These are phyloP conservation scores for Crotalaria pallida DNA, from an alignment of 306 rosid species.

Conservation along the genomic window DNA sequence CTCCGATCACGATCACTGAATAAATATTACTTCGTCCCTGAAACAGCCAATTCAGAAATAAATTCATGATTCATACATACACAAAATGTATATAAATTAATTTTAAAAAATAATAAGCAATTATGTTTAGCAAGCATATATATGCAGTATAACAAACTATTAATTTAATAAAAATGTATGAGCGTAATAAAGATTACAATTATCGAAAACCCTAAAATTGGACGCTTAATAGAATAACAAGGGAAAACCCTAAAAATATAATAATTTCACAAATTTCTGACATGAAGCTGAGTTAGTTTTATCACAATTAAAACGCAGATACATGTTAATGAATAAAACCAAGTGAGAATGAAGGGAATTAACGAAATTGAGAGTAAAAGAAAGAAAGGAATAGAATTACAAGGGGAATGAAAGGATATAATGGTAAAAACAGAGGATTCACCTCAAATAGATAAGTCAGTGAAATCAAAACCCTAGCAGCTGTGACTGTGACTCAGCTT, in stretches of 20 bases:
- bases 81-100: neutral
- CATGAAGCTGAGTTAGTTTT: neutral
- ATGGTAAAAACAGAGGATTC: neutral
- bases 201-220: conserved; percentile 40
- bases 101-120: neutral
- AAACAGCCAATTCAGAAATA: conserved; percentile 6
- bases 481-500: conserved; percentile 18
- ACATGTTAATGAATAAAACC: neutral
- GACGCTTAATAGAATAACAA: neutral
- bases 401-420: neutral
- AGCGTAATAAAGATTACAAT: too few relatives aligned
- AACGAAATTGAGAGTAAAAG: neutral
- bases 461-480: conserved; percentile 54
- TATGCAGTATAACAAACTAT: too few relatives aligned
- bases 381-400: neutral
- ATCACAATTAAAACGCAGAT: conserved; percentile 13
- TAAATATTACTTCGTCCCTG: conserved; percentile 24
- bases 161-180: too few relatives aligned
- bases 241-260: neutral
- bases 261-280: neutral
- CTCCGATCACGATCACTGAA: neutral
- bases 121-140: neutral
- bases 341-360: conserved; percentile 6
- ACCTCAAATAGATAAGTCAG: conserved; percentile 29
- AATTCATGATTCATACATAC: conserved; percentile 4